Conservation (phyloP, 176 grass and related monocot species). For the Oryza australiensis region DNA sequence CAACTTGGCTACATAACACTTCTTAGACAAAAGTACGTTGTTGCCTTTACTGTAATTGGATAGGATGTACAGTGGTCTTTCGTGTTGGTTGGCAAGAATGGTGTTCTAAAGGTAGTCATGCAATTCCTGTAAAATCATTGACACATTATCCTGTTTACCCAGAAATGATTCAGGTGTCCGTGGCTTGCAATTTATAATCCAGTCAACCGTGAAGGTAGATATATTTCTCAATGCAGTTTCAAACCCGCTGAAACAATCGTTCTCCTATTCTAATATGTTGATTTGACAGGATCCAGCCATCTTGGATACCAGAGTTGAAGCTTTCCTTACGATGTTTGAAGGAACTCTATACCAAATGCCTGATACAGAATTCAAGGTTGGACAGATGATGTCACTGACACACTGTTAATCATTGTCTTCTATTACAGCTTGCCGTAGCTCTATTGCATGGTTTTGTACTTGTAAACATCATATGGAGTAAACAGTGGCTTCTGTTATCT, state of each 20-base stretch:
- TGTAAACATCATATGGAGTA: not conserved
- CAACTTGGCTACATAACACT: constrained; percentile 94
- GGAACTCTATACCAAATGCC: constrained; percentile 67
- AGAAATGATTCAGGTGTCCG: constrained; percentile 76
- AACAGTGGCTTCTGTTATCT: constrained; percentile 15
- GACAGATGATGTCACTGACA: not conserved
- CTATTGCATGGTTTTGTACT: not conserved
- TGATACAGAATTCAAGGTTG: constrained; percentile 83
- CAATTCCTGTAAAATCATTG: not conserved
- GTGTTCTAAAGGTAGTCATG: not conserved
- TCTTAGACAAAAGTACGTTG: constrained; percentile 66
- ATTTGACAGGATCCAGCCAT: constrained; percentile 68
- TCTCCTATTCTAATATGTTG: constrained; percentile 34
- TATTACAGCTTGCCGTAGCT: constrained; percentile 6
- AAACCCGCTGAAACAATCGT: not conserved
- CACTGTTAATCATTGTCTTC: constrained; percentile 14
- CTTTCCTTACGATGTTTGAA: constrained; percentile 84
- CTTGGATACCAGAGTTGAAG: constrained; percentile 77
- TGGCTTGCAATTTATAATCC: constrained; percentile 93
- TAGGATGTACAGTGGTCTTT: not conserved
- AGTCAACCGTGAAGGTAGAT: constrained; percentile 84
- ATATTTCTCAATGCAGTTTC: constrained; percentile 11
- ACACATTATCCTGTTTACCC: constrained; percentile 15
- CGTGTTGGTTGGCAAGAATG: constrained; percentile 23
- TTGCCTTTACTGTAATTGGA: not conserved